phyloP scores from a whole-genome alignment of 2,329 filamentous ascomycete genomes.

The Stemphylium vesicarium region DNA sequence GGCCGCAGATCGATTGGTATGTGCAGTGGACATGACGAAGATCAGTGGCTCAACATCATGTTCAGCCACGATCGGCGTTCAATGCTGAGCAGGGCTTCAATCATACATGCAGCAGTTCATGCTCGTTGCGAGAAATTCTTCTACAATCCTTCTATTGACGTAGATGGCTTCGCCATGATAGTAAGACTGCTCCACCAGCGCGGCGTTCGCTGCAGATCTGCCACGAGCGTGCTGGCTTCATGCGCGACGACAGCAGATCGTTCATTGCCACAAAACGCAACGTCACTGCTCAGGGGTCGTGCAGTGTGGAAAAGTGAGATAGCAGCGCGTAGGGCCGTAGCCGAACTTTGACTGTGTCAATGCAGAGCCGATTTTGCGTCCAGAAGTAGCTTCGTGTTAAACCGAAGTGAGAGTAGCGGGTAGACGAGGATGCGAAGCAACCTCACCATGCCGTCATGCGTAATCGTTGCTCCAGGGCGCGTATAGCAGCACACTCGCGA shows the following conservation, averaged over 20 bases:
- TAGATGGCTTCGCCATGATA: slow-evolving; percentile 22
- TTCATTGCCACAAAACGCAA: slow-evolving; percentile 22
- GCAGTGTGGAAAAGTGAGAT: slow-evolving; percentile 2
- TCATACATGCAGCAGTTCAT: slow-evolving; percentile 2
- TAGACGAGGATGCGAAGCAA: slow-evolving; percentile 11
- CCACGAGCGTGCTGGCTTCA: slow-evolving; percentile 21
- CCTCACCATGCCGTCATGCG: slow-evolving; percentile 30
- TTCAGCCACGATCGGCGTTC: slow-evolving; percentile 7
- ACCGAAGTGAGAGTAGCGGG: slow-evolving; percentile 12
- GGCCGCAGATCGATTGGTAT: slow-evolving; percentile 3
- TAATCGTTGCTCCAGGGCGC: slow-evolving; percentile 23
- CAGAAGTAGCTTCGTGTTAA: slow-evolving; percentile 11
- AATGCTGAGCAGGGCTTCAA: neutral
- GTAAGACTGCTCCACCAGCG: slow-evolving; percentile 3
- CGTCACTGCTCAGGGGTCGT: slow-evolving; percentile 19
- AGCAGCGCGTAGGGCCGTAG: slow-evolving; percentile 6
- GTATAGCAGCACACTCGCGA: slow-evolving; percentile 19
- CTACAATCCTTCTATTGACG: slow-evolving; percentile 31
- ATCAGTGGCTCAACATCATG: slow-evolving; percentile 2
- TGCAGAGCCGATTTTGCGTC: slow-evolving; percentile 5
- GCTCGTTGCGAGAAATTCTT: slow-evolving; percentile 11
- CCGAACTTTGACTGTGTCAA: slow-evolving; percentile 17
- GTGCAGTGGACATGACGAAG: neutral
- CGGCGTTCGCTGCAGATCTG: slow-evolving; percentile 21
- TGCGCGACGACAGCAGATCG: slow-evolving; percentile 13